Evolutionary conservation across 768 basidiomycete genomes (phyloP).

Genomic region (Macrolepiota albuminosa): DNA sequence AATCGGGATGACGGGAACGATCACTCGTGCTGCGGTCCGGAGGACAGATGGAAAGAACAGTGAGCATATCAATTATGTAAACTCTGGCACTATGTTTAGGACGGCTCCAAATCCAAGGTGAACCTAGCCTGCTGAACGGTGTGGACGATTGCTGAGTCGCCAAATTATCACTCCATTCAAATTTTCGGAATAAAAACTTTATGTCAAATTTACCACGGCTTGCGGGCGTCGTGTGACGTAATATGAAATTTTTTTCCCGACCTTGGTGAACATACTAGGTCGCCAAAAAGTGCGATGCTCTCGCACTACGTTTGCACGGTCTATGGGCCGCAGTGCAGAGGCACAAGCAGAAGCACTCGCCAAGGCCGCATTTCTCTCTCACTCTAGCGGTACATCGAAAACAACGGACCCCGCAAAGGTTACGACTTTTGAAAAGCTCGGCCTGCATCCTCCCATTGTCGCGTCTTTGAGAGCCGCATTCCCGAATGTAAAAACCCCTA

Average conservation of each 20-base stretch:
- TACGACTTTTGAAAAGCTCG: slow-evolving; percentile 44
- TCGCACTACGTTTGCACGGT: slow-evolving; percentile 11
- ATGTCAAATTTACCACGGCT: background rate
- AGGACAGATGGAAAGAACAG: background rate
- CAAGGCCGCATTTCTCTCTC: background rate
- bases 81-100: background rate
- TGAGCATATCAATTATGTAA: background rate
- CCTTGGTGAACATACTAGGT: slow-evolving; percentile 11
- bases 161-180: too few species aligned
- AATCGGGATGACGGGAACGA: background rate
- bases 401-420: background rate
- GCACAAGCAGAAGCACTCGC: slow-evolving; percentile 12
- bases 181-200: too few species aligned
- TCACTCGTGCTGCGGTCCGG: background rate
- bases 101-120: too few species aligned
- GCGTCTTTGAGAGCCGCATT: slow-evolving; percentile 53
- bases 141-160: too few species aligned
- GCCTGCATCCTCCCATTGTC: slow-evolving; percentile 45
- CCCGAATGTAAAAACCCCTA: slow-evolving; percentile 55
- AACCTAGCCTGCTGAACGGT: too few species aligned
- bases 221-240: slow-evolving; percentile 10
- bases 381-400: background rate
- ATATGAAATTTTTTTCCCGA: slow-evolving; percentile 19
- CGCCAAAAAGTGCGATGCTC: slow-evolving; percentile 12
- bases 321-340: slow-evolving; percentile 21